Base-by-base conservation (phyloP, 139 green algal species). In the Auxenochlorella protothecoides region DNA sequence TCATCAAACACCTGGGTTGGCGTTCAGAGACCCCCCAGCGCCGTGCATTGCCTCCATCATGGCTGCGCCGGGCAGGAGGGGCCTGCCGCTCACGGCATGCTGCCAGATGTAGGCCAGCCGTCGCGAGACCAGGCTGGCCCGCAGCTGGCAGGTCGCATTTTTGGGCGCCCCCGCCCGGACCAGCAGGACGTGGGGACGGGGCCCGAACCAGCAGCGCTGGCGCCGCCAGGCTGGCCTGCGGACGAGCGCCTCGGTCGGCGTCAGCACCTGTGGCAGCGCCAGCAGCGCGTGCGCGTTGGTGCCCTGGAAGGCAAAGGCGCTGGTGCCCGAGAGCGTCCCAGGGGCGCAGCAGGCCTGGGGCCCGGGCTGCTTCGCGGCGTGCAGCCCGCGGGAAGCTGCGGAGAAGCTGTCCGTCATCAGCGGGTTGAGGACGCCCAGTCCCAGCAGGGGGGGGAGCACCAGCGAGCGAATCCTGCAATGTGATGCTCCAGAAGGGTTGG, bases 271-370 rank as follows among this genome's bases (percentile, higher is more conserved):
- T 12, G 63, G 9, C 54, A 15, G 51, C 4, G 7, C 11, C 8
- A 81, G n/a, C 9, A 74, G 56, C 53, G 69, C 72, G 55, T 87
- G 82, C 0, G 76, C 72, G 70, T 87, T 87, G 60, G 82, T 87
- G 69, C 82, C 87, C 70, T 95, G 89, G 73, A 91, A 96, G 0
- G 90, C 90, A 78, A 96, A 96, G 0, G 86, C 85, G 73, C 82
- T 91, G 12, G 93, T 77, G 16, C 85, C 83, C 3, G 67, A 74
- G n/a, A 15, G 1, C 11, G 44, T n/a, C 15, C 62, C 13, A 3
- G 3, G 0, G 9, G 13, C 15, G 13, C 70, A 68, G 70, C 70
- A 68, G 9, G 5, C 10, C 12, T 56, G 4, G 13, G 54, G 14
- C 69, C 69, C 59, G 15, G 12, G 15, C 7, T 16, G 60, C 53